A percentile compares a stretch with the other conserved stretches of the same genome.
These are phyloP conservation scores for Thraustochytrium sp. DNA, from an alignment of 352 stramenopile genomes.

Conservation along the genomic window DNA sequence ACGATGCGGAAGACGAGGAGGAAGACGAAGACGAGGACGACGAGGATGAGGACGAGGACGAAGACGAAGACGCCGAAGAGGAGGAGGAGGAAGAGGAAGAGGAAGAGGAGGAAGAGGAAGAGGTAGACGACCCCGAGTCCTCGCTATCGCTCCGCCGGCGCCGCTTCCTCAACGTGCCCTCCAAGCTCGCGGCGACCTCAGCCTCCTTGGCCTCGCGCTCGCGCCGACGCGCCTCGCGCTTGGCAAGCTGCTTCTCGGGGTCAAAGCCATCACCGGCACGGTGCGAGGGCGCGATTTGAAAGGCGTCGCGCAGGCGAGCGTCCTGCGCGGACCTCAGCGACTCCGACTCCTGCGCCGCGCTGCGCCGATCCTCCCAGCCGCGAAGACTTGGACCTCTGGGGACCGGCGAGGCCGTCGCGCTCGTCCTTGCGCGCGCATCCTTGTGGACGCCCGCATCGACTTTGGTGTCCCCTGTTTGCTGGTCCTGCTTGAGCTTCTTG, in stretches of 20 bases:
- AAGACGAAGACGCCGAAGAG: neutral
- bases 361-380: neutral
- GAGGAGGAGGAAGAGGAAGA: neutral
- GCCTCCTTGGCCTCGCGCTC: neutral
- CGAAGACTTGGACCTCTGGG: neutral
- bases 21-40: neutral
- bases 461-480: neutral
- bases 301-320: neutral
- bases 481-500: neutral
- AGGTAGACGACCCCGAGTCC: neutral
- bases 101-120: neutral
- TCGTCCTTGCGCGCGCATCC: neutral
- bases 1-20: neutral
- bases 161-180: neutral
- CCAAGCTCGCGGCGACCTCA: neutral
- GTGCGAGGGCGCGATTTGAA: neutral
- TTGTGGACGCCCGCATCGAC: neutral
- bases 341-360: neutral
- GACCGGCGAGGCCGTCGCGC: neutral
- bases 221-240: neutral
- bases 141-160: neutral
- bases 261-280: conserved; percentile 5
- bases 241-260: neutral
- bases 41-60: neutral
- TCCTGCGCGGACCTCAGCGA: neutral